These are phyloP conservation scores for Malus fusca DNA, from an alignment of 306 rosid species.

Conservation along the genomic window DNA sequence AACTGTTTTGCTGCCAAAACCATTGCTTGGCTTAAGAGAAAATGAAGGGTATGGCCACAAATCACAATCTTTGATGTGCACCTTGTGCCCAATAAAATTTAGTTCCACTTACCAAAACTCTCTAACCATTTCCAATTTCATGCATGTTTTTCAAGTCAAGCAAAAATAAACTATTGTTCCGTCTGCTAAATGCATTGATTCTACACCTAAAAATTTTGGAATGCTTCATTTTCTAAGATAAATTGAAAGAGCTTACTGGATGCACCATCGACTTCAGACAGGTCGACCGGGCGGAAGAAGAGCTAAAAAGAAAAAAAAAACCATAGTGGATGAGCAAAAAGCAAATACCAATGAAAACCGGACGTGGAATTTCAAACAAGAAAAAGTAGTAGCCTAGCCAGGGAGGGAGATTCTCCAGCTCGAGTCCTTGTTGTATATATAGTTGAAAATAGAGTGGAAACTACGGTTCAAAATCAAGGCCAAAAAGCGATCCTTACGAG, in stretches of 20 bases:
- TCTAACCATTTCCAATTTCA: not conserved
- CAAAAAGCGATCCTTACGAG: too few species aligned
- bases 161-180: not conserved
- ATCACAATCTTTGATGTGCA: constrained; percentile 27
- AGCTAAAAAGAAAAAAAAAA: too few species aligned
- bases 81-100: not conserved
- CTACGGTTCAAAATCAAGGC: too few species aligned
- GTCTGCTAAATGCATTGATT: not conserved
- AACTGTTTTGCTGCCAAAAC: constrained; percentile 9
- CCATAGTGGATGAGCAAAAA: too few species aligned
- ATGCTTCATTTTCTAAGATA: not conserved
- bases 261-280: too few species aligned
- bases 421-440: too few species aligned
- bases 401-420: too few species aligned
- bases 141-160: not conserved
- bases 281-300: not conserved
- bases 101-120: not conserved
- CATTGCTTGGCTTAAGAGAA: constrained; percentile 21
- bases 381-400: too few species aligned
- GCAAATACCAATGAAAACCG: too few species aligned
- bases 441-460: too few species aligned
- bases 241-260: too few species aligned
- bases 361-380: too few species aligned
- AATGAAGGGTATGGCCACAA: constrained; percentile 15
- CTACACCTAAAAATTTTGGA: not conserved